phyloP scores from a whole-genome alignment of 78 protist species.

The Bigelowiella natans region DNA sequence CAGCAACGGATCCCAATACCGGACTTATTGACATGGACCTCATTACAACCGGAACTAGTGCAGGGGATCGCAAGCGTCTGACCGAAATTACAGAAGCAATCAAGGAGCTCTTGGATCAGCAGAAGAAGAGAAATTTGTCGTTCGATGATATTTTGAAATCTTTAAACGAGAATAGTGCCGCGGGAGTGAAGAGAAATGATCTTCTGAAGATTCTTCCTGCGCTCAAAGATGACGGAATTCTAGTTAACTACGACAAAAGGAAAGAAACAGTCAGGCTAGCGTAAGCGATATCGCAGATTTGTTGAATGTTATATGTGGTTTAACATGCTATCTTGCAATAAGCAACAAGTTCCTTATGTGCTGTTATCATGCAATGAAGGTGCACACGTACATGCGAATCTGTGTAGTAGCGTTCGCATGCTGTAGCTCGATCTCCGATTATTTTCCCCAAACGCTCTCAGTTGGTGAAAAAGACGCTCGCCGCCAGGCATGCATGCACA shows the following conservation, averaged over 20 bases:
- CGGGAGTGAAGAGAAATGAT: background rate
- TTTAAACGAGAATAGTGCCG: background rate
- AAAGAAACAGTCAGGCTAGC: background rate
- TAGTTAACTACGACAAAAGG: background rate
- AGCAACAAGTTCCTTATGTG: too few species aligned
- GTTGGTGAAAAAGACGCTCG: too few species aligned
- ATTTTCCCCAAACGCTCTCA: too few species aligned
- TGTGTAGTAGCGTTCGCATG: too few species aligned
- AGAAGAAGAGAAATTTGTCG: background rate
- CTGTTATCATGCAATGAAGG: too few species aligned
- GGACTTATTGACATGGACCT: constrained; percentile 86
- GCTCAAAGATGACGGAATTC: background rate
- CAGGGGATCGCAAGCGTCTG: background rate
- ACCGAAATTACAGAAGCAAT: background rate
- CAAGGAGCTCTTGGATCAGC: background rate
- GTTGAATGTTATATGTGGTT: too few species aligned
- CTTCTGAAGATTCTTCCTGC: background rate
- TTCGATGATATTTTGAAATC: background rate
- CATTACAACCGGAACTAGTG: constrained; percentile 47
- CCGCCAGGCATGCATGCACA: too few species aligned
- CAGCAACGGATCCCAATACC: constrained; percentile 84
- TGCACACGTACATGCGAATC: too few species aligned
- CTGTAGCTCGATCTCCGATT: too few species aligned
- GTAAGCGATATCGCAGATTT: too few species aligned
- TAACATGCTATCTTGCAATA: too few species aligned